phyloP scores from a whole-genome alignment of 2,329 filamentous ascomycete species.

The Cytospora paraplurivora region DNA sequence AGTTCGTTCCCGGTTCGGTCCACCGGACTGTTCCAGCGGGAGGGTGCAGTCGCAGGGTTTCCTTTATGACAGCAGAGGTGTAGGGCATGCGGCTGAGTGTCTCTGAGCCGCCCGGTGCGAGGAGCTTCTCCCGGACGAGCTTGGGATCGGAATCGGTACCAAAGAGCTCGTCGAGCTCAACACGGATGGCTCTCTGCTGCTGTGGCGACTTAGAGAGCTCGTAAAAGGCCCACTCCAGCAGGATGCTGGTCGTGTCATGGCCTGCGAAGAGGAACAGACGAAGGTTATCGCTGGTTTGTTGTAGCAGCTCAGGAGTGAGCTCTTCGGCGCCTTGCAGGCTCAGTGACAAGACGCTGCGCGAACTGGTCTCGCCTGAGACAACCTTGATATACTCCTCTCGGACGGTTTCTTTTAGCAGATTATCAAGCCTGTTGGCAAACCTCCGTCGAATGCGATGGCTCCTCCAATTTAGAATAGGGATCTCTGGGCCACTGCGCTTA shows the following conservation, averaged over 20 bases:
- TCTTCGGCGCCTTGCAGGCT: conserved; percentile 36
- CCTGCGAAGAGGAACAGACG: conserved; percentile 46
- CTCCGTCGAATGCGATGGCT: conserved; percentile 11
- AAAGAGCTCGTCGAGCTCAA: conserved; percentile 42
- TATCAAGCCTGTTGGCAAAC: conserved; percentile 19
- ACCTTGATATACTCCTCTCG: conserved; percentile 16
- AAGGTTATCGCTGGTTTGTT: conserved; percentile 41
- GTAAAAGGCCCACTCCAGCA: conserved; percentile 43
- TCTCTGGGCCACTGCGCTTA: background rate
- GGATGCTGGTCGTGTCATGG: conserved; percentile 45
- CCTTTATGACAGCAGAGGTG: conserved; percentile 25
- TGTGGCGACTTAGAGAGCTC: conserved; percentile 39
- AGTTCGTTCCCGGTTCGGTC: conserved; percentile 33
- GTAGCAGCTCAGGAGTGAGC: conserved; percentile 36
- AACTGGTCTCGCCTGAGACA: conserved; percentile 1
- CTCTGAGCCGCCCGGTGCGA: conserved; percentile 36
- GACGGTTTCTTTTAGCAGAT: conserved; percentile 18
- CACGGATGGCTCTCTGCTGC: conserved; percentile 35
- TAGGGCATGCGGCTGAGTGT: conserved; percentile 37
- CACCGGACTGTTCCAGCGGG: conserved; percentile 39
- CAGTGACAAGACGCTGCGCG: conserved; percentile 40
- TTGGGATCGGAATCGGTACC: conserved; percentile 36
- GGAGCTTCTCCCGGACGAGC: conserved; percentile 34
- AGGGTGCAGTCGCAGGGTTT: conserved; percentile 22
- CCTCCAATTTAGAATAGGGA: conserved; percentile 2